These are phyloP conservation scores for Ilex asprella DNA, from an alignment of 257 asterid genomes.

Conservation along the genomic window DNA sequence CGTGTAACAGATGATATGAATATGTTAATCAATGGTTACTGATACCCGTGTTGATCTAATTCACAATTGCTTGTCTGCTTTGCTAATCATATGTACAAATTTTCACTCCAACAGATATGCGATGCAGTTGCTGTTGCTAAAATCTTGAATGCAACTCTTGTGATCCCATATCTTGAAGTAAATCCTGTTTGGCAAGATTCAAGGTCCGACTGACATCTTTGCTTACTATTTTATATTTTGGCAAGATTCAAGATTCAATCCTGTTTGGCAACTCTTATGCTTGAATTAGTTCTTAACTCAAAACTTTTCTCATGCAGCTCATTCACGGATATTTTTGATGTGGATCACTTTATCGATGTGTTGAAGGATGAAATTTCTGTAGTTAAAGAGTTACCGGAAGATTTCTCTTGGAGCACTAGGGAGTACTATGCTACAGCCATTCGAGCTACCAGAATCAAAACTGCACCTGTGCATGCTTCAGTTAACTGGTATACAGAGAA, in stretches of 20 bases:
- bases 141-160: constrained; percentile 90
- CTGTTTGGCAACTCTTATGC: background rate
- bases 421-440: constrained; percentile 87
- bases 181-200: constrained; percentile 98
- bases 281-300: too few species aligned
- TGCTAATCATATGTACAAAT: constrained; percentile 12
- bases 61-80: background rate
- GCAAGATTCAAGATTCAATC: background rate
- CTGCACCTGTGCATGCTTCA: constrained; percentile 94
- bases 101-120: constrained; percentile 51
- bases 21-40: background rate
- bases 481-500: constrained; percentile 93
- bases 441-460: constrained; percentile 84
- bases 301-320: constrained; percentile 40
- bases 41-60: background rate
- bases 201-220: constrained; percentile 41
- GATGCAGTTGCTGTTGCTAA: constrained; percentile 99
- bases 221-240: background rate
- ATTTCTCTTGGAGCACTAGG: constrained; percentile 91
- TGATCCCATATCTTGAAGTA: constrained; percentile 87
- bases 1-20: background rate
- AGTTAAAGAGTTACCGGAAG: constrained; percentile 80
- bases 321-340: constrained; percentile 87
- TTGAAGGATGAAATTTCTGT: constrained; percentile 77
- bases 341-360: constrained; percentile 82